Evolutionary conservation across 495 filamentous ascomycete species (phyloP), one percentile per base, ranked within the genome.

Genomic region (Mycothermus thermophilus): DNA sequence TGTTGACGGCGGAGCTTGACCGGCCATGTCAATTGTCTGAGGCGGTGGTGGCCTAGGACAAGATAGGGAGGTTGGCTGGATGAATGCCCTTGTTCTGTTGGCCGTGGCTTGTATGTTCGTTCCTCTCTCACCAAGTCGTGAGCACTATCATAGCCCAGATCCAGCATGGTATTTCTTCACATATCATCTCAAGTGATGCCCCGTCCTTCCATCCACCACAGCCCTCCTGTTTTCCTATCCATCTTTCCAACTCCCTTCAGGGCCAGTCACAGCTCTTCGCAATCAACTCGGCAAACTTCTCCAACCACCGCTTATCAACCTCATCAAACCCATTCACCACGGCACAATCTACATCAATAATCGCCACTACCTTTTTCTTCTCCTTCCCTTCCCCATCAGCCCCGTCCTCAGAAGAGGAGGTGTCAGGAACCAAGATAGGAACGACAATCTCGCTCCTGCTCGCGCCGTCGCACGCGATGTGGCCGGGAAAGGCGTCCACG

Each of bases 361-460:
- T 83, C 7, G 73, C 86, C 15, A 90, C 79, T n/a, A 84, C 42
- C 12, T 15, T 22, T 1, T n/a, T 13, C 5, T 11, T 18, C 24
- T 14, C 8, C 18, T 16, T 19, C 5, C 16, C 27, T 17, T 27
- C 18, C 33, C n/a, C n/a, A n/a, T n/a, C n/a, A n/a, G n/a, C n/a
- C n/a, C n/a, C n/a, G n/a, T n/a, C n/a, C n/a, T n/a, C n/a, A n/a
- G n/a, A n/a, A n/a, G n/a, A n/a, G n/a, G n/a, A n/a, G n/a, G 43
- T 55, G 67, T 46, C 45, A 12, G 42, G 50, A 13, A 66, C 59
- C 15, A 81, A 38, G 46, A 95, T 74, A 9, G 87, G 87, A 20
- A 93, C 83, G 4, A 93, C 86, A 54, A 95, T 83, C 66, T 95
- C 87, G 57, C 84, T 92, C 53, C 66, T 74, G 38, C 74, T 83